phyloP scores from a whole-genome alignment of 345 rosid genomes.

The sweet orange (Citrus sinensis) region DVS_A1.0 CM039164.1:26913001-26913500 shows the following conservation, averaged over 20 bases:
- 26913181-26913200: slow-evolving; percentile 60
- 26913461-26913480: slow-evolving; percentile 91
- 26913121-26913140: slow-evolving; percentile 56
- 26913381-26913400: slow-evolving; percentile 46
- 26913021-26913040: slow-evolving; percentile 72
- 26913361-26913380: slow-evolving; percentile 44
- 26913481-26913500: slow-evolving; percentile 88
- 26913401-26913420: slow-evolving; percentile 51
- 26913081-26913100: slow-evolving; percentile 29
- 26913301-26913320: slow-evolving; percentile 49
- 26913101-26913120: slow-evolving; percentile 32
- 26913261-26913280: slow-evolving; percentile 84
- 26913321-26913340: slow-evolving; percentile 37
- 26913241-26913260: slow-evolving; percentile 42
- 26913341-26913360: slow-evolving; percentile 27
- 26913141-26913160: slow-evolving; percentile 72
- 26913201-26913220: slow-evolving; percentile 65
- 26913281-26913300: slow-evolving; percentile 65
- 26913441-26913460: slow-evolving; percentile 93
- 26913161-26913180: slow-evolving; percentile 56
- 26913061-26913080: slow-evolving; percentile 30
- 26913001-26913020: slow-evolving; percentile 67
- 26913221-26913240: slow-evolving; percentile 18
- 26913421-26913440: slow-evolving; percentile 53
- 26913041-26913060: slow-evolving; percentile 41